Percentiles rank a stretch among this genome's conserved stretches.
Conservation (phyloP, 352 stramenopile species). For the Pythium biforme region DNA sequence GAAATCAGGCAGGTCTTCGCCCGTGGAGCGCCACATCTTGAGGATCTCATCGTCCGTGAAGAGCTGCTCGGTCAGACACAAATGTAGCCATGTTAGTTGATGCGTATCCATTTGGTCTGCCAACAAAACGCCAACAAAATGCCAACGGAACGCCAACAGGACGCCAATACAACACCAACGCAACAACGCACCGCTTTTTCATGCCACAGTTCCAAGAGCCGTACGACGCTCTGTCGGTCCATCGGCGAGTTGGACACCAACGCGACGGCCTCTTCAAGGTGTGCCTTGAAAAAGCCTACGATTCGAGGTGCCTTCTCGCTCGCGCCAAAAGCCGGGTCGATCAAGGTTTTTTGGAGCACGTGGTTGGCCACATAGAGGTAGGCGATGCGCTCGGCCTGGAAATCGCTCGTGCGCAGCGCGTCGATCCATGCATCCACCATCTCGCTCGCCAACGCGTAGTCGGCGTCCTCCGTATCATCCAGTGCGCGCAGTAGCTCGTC, state of each 20-base stretch:
- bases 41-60: constrained; percentile 56
- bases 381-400: constrained; percentile 76
- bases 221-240: constrained; percentile 73
- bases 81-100: constrained; percentile 15
- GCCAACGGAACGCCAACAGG: background rate
- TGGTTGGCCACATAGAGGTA: constrained; percentile 87
- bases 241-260: constrained; percentile 84
- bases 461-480: constrained; percentile 23
- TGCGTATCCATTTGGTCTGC: background rate
- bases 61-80: constrained; percentile 23
- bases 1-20: constrained; percentile 64
- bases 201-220: constrained; percentile 75
- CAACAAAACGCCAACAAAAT: constrained; percentile 10
- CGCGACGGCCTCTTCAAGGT: constrained; percentile 74
- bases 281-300: constrained; percentile 26
- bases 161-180: background rate
- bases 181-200: constrained; percentile 48
- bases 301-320: constrained; percentile 18
- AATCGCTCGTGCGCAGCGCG: constrained; percentile 64
- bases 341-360: constrained; percentile 73
- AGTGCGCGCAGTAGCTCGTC: constrained; percentile 66
- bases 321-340: constrained; percentile 26
- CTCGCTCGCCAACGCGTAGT: constrained; percentile 30
- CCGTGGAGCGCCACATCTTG: constrained; percentile 76
- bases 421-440: constrained; percentile 73